Conservation (phyloP, 176 grass and related monocot genomes). For the Miscanthus lutarioriparius region DNA sequence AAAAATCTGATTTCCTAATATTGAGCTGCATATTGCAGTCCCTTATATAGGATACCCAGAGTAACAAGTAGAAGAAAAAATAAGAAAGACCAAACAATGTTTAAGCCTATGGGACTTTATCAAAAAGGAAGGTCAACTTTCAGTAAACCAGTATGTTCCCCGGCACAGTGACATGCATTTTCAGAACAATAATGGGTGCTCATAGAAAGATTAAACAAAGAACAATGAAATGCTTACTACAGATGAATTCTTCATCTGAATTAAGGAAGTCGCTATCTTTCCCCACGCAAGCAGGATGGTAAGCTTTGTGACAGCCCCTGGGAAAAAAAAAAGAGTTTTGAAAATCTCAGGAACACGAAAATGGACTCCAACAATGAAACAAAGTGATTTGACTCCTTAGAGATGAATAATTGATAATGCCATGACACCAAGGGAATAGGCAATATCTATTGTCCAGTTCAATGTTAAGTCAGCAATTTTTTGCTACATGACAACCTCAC, state of each 20-base stretch:
- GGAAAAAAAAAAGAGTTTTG: constrained; percentile 14
- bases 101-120: neutral
- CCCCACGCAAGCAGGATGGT: constrained; percentile 65
- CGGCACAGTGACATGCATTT: neutral
- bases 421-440: neutral
- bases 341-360: neutral
- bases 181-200: neutral
- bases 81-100: neutral
- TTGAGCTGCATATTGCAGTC: neutral
- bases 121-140: neutral
- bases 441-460: neutral
- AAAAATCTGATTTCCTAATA: neutral
- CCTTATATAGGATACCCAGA: neutral
- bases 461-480: neutral
- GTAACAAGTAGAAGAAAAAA: neutral
- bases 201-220: constrained; percentile 17
- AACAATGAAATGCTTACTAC: constrained; percentile 58
- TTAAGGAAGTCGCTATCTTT: constrained; percentile 64
- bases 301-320: constrained; percentile 90
- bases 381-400: neutral
- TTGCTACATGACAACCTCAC: neutral
- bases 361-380: neutral
- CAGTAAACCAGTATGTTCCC: neutral
- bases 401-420: neutral
- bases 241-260: constrained; percentile 69